Evolutionary conservation across 495 filamentous ascomycete genomes (phyloP), one percentile per base, ranked within the genome.

Genomic region (Platismatia glauca): DNA sequence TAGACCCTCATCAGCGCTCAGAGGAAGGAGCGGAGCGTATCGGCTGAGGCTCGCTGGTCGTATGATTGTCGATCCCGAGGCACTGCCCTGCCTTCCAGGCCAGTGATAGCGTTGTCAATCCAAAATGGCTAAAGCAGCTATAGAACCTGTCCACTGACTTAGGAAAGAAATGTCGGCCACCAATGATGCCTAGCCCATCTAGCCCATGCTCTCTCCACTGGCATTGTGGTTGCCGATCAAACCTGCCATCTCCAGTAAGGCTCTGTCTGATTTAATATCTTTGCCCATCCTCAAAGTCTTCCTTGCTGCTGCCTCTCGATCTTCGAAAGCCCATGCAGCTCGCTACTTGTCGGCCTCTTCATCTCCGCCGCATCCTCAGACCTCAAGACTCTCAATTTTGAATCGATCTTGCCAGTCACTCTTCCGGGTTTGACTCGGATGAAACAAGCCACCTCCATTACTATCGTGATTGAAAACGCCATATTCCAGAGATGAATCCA

Each of bases 221-320:
- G 84, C 79, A 39, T 66, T 68, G 68, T 85, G 82, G 61, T 81
- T 79, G 15, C 89, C 88, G 66, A 96, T 80, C 41, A 97, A 68
- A 0, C 92, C 92, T 1, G 92, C 92, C 80, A 95, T 89, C 70
- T 93, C 91, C 59, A 97, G 74, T 61, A 97, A 74, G 65, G 90
- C 89, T 62, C 90, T 77, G 70, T 95, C 89, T 9, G 88, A 83
- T 66, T 90, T 89, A 3, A 87, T 84, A 67, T 90, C 90, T 27
- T 84, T 89, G 11, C 91, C 89, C 33, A 91, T 71, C 73, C 92
- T 94, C 56, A 96, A 71, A 66, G 79, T 86, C 64, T 89, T 80
- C 65, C 92, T 78, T n/a, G 87, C 79, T 70, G 91, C 85, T 9
- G 91, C 91, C 69, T 96, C 92, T 34, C 88, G 76, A 33, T 91